A percentile compares a stretch with the other conserved stretches of the same genome.
These are phyloP conservation scores for Penicillium crustosum DNA, from an alignment of 2,329 filamentous ascomycete species.

Conservation along the genomic window DNA sequence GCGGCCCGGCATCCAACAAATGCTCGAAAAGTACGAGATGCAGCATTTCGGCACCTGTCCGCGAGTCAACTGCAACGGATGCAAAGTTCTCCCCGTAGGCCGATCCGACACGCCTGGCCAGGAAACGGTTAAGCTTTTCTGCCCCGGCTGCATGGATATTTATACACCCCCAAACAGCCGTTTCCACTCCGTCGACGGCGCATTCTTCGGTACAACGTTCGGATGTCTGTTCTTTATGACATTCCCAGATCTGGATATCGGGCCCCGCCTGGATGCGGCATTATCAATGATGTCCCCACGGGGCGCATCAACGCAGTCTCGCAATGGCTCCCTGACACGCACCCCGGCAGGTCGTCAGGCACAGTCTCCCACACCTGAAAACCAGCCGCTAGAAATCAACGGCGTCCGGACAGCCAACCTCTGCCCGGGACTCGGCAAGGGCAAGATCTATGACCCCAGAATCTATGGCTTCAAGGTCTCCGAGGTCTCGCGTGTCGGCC, in stretches of 20 bases:
- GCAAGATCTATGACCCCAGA: constrained; percentile 86
- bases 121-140: constrained; percentile 98
- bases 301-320: constrained; percentile 32
- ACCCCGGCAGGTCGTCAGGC: constrained; percentile 26
- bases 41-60: constrained; percentile 95
- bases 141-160: constrained; percentile 92
- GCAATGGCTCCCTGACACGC: constrained; percentile 34
- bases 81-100: constrained; percentile 88
- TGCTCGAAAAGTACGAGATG: constrained; percentile 98
- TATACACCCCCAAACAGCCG: constrained; percentile 96
- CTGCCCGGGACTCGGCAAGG: constrained; percentile 77
- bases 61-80: constrained; percentile 87
- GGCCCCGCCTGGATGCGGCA: constrained; percentile 61
- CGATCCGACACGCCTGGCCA: constrained; percentile 92
- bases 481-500: constrained; percentile 83
- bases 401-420: constrained; percentile 85
- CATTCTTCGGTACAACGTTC: constrained; percentile 97
- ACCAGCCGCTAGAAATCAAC: constrained; percentile 65
- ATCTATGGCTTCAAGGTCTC: constrained; percentile 97
- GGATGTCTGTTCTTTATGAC: constrained; percentile 97
- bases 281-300: constrained; percentile 30
- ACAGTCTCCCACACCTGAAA: constrained; percentile 37
- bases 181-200: constrained; percentile 95
- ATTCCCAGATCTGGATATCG: constrained; percentile 90
- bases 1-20: constrained; percentile 92